Evolutionary conservation across 768 basidiomycete species (phyloP).

Genomic region (Strobilomyces echinocephalus): DNA sequence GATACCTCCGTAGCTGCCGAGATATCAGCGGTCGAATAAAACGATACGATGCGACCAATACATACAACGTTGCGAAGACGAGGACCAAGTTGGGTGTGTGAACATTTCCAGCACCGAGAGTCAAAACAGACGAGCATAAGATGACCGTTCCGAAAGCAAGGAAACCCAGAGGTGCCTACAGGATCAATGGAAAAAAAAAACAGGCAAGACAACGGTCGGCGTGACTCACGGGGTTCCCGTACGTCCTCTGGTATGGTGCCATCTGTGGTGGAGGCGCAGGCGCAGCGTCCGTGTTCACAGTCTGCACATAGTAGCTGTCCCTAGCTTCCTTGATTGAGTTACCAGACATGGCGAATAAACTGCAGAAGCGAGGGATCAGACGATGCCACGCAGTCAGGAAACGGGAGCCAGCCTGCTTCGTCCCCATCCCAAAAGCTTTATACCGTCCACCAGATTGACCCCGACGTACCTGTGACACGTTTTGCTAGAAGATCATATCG

Average conservation of each 20-base stretch:
- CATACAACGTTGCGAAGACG: constrained; percentile 28
- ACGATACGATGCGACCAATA: background rate
- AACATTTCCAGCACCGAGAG: constrained; percentile 18
- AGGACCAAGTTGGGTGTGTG: constrained; percentile 23
- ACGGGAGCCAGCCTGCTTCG: background rate
- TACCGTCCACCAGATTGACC: constrained; percentile 4
- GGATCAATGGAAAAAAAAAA: background rate
- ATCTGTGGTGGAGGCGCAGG: constrained; percentile 14
- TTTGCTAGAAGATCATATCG: background rate
- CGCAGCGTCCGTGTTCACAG: constrained; percentile 18
- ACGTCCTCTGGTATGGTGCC: constrained; percentile 26
- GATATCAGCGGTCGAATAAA: background rate
- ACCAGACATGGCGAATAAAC: constrained; percentile 15
- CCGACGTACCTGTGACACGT: background rate
- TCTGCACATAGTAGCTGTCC: constrained; percentile 28
- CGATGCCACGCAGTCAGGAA: background rate
- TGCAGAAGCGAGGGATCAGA: background rate
- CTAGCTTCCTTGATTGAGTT: constrained; percentile 19
- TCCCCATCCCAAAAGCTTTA: constrained; percentile 11
- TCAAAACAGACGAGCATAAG: constrained; percentile 27
- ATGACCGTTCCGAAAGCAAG: constrained; percentile 28
- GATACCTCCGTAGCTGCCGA: constrained; percentile 28
- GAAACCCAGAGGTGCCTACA: constrained; percentile 27
- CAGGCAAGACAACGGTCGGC: background rate
- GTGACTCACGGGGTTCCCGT: constrained; percentile 21